These are phyloP conservation scores for Coelastrella sp. DNA, from an alignment of 139 green algal species.

Conservation along the genomic window DNA sequence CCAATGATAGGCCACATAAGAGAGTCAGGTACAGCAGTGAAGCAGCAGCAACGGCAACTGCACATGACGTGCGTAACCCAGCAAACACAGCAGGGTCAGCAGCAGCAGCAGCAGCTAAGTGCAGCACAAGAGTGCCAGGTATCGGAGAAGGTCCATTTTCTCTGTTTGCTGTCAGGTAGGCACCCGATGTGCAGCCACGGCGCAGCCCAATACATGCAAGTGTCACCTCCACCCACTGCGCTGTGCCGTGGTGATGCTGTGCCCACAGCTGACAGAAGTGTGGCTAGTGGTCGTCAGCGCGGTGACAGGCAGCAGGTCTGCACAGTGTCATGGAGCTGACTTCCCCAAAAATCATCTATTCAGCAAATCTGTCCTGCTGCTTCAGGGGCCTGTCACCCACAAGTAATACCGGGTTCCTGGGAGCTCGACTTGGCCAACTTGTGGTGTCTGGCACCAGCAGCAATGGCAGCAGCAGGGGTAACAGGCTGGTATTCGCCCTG, in stretches of 20 bases:
- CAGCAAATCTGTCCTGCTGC: background rate
- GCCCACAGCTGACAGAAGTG: no score
- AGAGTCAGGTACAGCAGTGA: background rate
- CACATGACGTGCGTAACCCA: background rate
- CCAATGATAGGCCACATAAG: background rate
- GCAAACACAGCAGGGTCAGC: slow-evolving; percentile 1
- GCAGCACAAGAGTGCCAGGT: background rate
- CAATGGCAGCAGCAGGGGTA: background rate
- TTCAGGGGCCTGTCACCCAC: slow-evolving; percentile 46
- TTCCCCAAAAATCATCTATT: background rate
- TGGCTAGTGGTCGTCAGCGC: no score
- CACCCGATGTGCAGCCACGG: background rate
- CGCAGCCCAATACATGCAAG: background rate
- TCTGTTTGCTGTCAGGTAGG: slow-evolving; percentile 30
- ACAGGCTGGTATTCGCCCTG: background rate
- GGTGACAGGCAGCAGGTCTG: background rate
- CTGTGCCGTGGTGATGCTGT: no score
- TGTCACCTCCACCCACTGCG: background rate
- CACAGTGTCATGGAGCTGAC: background rate
- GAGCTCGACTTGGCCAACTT: slow-evolving; percentile 52
- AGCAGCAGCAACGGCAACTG: background rate
- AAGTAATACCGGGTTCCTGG: slow-evolving; percentile 61
- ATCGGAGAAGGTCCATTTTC: background rate
- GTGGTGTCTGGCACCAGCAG: slow-evolving; percentile 29
- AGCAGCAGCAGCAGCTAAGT: background rate